Base-by-base conservation (phyloP, 2,329 filamentous ascomycete species). In the Venturia asperata region DNA sequence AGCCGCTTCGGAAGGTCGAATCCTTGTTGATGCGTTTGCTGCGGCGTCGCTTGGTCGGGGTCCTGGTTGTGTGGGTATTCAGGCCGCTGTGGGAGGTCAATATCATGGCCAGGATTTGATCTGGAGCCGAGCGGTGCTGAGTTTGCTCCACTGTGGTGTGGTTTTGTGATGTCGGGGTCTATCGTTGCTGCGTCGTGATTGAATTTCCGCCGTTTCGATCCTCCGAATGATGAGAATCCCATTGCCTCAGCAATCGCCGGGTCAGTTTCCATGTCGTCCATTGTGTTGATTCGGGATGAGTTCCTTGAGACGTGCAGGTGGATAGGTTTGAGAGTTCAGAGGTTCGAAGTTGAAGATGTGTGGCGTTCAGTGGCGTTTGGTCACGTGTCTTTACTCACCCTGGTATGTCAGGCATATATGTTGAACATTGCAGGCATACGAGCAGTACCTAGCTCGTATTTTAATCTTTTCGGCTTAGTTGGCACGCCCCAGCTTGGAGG, bases 161-260 rank as follows among this genome's bases (percentile, higher is more conserved):
- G n/a, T 55, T 43, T 24, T 13, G 64, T 52, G 39, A 30, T 64
- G 34, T 41, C 47, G 1, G 27, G 21, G 21, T 34, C 37, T 39
- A 61, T 43, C 3, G 37, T 21, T 7, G 60, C 60, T 17, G n/a
- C 37, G 30, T 61, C 42, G 60, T 61, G 60, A 34, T 61, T 61
- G 47, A 41, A 56, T 65, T 65, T 65, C 21, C 56, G 55, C 58
- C 62, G 39, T 39, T 65, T 49, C 13, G 34, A 52, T 56, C 39
- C 63, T 77, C 88, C 88, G 72, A 92, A 92, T 66, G 84, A 82
- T 10, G 86, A 82, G 75, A 92, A 92, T 68, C 89, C 89, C 86
- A 92, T 88, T 60, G 83, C 81, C 52, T 83, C 82, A 27, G 86
- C 86, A 74, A 90, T 85, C 63, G 83, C 83, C 52, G 78, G 77